These are phyloP conservation scores for Tuber melanosporum DNA, from an alignment of 495 filamentous ascomycete species.

Conservation along the genomic window DNA sequence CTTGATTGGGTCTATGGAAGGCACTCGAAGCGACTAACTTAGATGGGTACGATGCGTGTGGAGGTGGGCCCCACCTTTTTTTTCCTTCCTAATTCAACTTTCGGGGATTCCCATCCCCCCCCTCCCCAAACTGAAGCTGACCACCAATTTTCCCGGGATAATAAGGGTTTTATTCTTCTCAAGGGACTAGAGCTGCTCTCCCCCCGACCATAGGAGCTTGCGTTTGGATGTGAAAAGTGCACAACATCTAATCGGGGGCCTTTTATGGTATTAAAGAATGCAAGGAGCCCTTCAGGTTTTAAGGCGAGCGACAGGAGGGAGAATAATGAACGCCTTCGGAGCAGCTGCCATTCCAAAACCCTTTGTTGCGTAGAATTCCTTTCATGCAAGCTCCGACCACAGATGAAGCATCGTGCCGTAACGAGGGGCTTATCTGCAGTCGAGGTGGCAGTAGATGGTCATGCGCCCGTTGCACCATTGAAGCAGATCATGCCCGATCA, in stretches of 20 bases:
- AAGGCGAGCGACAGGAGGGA: background rate
- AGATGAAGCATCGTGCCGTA: conserved; percentile 4
- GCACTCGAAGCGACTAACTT: background rate
- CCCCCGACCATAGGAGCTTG: background rate
- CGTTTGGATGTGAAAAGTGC: background rate
- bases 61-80: background rate
- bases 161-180: background rate
- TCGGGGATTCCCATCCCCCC: background rate
- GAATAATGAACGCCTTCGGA: background rate
- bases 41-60: background rate
- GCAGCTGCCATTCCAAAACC: background rate
- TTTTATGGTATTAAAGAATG: background rate
- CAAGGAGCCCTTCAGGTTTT: background rate
- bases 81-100: background rate
- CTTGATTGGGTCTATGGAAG: background rate
- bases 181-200: background rate
- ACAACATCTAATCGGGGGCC: background rate
- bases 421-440: background rate
- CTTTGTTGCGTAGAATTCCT: background rate
- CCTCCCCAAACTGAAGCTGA: background rate
- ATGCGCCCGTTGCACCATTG: background rate
- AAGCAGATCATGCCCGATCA: background rate
- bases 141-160: background rate
- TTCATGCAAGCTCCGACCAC: conserved; percentile 4
- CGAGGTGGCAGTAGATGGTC: background rate